phyloP scores from a whole-genome alignment of 768 basidiomycete species.

The Mycena vulgaris region DNA sequence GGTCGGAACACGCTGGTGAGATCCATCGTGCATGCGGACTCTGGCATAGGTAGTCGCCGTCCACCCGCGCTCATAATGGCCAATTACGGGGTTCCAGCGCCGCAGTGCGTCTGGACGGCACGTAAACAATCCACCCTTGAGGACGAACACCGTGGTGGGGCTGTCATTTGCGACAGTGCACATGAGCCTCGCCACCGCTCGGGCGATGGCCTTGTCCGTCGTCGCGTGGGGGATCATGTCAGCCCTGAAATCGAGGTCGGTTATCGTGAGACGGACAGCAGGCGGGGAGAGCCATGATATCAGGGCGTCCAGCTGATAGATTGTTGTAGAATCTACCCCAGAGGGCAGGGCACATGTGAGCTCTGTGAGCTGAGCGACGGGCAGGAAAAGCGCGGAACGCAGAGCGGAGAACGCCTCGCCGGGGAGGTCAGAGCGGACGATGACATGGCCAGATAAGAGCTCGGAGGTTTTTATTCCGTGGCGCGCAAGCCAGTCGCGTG shows the following conservation, averaged over 20 bases:
- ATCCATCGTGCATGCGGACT: conserved; percentile 27
- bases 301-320: not conserved
- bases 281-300: conserved; percentile 11
- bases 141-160: conserved; percentile 12
- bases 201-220: not conserved
- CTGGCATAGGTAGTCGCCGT: not conserved
- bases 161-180: not conserved
- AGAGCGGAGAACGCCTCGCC: conserved; percentile 13
- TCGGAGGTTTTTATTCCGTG: conserved; percentile 19
- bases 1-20: conserved; percentile 20
- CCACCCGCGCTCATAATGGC: conserved; percentile 18
- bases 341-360: conserved; percentile 3
- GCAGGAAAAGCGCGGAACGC: conserved; percentile 14
- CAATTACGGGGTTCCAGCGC: conserved; percentile 26
- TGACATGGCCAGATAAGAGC: not conserved
- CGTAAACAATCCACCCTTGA: conserved; percentile 28
- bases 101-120: conserved; percentile 25
- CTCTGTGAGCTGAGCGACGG: not conserved
- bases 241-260: conserved; percentile 10
- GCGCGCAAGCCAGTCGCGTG: conserved; percentile 5
- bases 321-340: not conserved
- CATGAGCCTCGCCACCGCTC: not conserved
- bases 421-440: conserved; percentile 5
- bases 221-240: conserved; percentile 15
- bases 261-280: not conserved